phyloP scores from a whole-genome alignment of 2,329 filamentous ascomycete genomes.

The Cephalotrichum gorgonifer region DNA sequence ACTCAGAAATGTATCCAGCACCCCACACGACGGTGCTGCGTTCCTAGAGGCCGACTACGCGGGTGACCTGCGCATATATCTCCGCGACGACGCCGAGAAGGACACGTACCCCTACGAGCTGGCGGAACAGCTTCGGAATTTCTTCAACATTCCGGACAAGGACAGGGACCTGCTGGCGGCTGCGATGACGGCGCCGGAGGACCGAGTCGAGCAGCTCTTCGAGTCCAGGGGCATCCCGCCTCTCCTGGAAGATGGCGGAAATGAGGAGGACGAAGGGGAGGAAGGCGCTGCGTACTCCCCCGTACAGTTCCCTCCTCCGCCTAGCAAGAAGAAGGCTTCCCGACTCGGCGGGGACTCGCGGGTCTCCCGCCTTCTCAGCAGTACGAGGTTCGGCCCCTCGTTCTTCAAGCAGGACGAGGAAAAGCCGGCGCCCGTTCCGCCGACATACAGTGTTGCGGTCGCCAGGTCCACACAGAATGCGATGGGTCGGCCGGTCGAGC shows the following conservation, averaged over 20 bases:
- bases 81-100: conserved; percentile 1
- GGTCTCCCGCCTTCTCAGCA: conserved; percentile 3
- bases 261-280: neutral
- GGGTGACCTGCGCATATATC: conserved; percentile 5
- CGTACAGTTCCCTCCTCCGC: neutral
- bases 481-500: neutral
- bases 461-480: conserved; percentile 1
- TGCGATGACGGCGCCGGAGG: neutral
- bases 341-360: neutral
- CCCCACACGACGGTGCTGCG: neutral
- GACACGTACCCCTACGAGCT: conserved; percentile 6
- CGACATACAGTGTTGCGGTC: conserved; percentile 3
- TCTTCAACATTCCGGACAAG: conserved; percentile 2
- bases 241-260: neutral
- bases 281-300: neutral
- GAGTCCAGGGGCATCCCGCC: conserved; percentile 3
- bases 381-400: conserved; percentile 1
- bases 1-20: neutral
- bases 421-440: neutral
- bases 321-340: neutral
- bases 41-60: conserved; percentile 6
- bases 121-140: conserved; percentile 4
- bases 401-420: neutral
- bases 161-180: conserved; percentile 4
- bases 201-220: conserved; percentile 5